Evolutionary conservation across 257 asterid species (phyloP).

Genomic region (Vinca minor): DNA sequence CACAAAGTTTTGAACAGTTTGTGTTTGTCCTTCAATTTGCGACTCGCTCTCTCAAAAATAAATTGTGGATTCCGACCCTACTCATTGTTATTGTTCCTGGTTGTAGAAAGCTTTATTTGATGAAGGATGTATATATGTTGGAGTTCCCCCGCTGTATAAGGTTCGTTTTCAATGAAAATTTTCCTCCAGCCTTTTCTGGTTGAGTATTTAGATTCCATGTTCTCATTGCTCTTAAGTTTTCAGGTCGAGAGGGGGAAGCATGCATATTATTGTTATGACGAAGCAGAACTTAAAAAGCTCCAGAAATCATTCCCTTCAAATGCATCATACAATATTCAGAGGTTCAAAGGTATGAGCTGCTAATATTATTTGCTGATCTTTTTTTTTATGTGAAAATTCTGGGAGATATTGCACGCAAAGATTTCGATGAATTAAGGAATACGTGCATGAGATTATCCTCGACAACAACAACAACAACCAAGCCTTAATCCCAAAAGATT

Average conservation of each 20-base stretch:
- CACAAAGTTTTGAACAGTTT: no score
- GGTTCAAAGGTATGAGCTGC: conserved; percentile 69
- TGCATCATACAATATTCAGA: conserved; percentile 91
- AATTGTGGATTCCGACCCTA: no score
- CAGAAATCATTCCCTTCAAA: conserved; percentile 73
- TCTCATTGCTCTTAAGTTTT: conserved; percentile 11
- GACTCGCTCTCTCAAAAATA: no score
- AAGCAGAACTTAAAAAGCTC: conserved; percentile 57
- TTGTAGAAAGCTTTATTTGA: conserved; percentile 90
- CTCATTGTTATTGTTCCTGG: no score
- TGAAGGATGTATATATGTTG: conserved; percentile 91
- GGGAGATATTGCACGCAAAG: neutral
- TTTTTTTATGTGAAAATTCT: neutral
- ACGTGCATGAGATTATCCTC: neutral
- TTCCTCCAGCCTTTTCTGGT: conserved; percentile 12
- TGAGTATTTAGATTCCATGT: conserved; percentile 10
- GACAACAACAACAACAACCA: no score
- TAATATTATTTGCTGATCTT: neutral
- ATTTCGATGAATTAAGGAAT: neutral
- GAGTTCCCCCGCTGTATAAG: conserved; percentile 97
- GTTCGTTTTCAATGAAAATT: conserved; percentile 27
- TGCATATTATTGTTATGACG: conserved; percentile 74
- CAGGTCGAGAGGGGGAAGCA: conserved; percentile 98
- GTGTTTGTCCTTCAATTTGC: no score
- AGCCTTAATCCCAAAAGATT: no score